Base-by-base conservation (phyloP, 257 asterid species). In the Rhazya stricta region DNA sequence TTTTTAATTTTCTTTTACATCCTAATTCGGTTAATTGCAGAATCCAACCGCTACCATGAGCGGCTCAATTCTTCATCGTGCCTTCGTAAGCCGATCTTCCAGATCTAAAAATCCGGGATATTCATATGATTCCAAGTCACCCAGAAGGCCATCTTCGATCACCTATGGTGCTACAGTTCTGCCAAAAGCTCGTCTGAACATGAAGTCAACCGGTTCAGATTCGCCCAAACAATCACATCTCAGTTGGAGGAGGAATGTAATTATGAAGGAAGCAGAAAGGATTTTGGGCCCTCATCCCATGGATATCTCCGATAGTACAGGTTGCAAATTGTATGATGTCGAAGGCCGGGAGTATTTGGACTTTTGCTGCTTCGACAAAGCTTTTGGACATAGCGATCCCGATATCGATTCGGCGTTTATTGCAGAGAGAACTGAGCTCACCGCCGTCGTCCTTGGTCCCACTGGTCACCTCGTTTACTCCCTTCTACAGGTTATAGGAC, bases 271-370 rank as follows among this genome's bases (percentile, higher is more conserved):
- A 70, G 97, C 86, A 67, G 87, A 85, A 68, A 88, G 82, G 79
- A 83, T 70, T 70, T 39, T 94, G 1, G 98, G 51, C 72, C n/a
- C n/a, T n/a, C n/a, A n/a, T n/a, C n/a, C n/a, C n/a, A n/a, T n/a
- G n/a, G n/a, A n/a, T n/a, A n/a, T 91, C 67, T 63, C 87, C 56
- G 84, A 95, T 78, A 96, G 97, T 77, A 89, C 84, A 66, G 98
- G 97, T 0, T 90, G 96, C 79, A 89, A 80, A 74, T 73, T 91
- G 87, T 88, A 83, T 80, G 98, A 91, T 78, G 83, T 94, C 25
- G 96, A 90, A 42, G 96, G 97, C 81, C 78, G 79, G 69, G 98
- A 94, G 84, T 94, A 91, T 83, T 85, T 94, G 75, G 98, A 94
- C 78, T 77, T 94, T 94, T 70, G 96, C 96, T 45, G 98, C 90